These are phyloP conservation scores for Aspergillus sp. DNA, from an alignment of 2,329 filamentous ascomycete species.

Conservation along the genomic window DNA sequence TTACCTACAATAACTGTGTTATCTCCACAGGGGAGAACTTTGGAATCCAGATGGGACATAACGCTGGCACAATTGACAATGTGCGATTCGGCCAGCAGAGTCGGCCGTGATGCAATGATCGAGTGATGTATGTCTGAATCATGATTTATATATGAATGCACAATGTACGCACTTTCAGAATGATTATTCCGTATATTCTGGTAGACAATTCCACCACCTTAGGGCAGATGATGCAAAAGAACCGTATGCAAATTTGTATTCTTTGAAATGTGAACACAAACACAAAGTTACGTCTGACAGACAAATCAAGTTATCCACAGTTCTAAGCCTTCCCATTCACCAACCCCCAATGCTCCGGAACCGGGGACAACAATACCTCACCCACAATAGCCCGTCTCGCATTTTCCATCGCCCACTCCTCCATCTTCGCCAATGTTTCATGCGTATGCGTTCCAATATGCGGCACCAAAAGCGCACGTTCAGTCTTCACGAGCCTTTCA, in stretches of 20 bases:
- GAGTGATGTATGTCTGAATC: too few relatives aligned
- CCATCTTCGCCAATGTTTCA: constrained; percentile 17
- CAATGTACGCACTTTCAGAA: too few relatives aligned
- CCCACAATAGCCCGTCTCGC: background rate
- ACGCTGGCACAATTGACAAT: constrained; percentile 4
- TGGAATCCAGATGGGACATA: constrained; percentile 7
- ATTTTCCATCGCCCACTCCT: constrained; percentile 14
- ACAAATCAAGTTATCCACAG: too few relatives aligned
- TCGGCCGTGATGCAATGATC: too few relatives aligned
- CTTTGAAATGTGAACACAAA: too few relatives aligned
- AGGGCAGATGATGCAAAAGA: too few relatives aligned
- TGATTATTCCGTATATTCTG: too few relatives aligned
- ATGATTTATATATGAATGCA: too few relatives aligned
- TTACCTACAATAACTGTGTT: constrained; percentile 7
- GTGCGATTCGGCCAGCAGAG: background rate
- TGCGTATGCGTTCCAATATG: constrained; percentile 13
- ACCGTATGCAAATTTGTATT: too few relatives aligned
- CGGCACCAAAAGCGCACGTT: constrained; percentile 9
- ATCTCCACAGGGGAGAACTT: constrained; percentile 5
- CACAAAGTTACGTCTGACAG: too few relatives aligned
- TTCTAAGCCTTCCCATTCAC: too few relatives aligned
- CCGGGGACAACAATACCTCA: background rate
- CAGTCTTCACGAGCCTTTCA: constrained; percentile 6
- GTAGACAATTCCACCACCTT: too few relatives aligned
- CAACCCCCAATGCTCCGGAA: background rate